Base-by-base conservation (phyloP, 2,329 filamentous ascomycete species). In the Alternaria ventricosa region DNA sequence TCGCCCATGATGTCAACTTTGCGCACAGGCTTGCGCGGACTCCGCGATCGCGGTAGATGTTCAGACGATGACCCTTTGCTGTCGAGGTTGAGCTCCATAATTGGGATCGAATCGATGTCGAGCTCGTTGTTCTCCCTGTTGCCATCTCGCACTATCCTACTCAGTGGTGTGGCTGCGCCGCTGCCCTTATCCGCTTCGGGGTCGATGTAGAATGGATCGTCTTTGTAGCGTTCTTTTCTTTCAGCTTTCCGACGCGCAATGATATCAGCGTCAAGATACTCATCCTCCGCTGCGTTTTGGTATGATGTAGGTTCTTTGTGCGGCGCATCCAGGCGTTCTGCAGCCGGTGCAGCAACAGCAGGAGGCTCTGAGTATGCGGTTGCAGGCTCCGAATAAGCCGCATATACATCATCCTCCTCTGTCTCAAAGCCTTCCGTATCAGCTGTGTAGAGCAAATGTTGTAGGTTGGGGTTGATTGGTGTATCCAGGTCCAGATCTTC, bases 171-270 rank as follows among this genome's bases (percentile, higher is more conserved):
- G 0, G 91, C 90, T 6, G 87, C 87, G 33, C 88, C 88, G 5
- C 88, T 88, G 28, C 84, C 84, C 36, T 66, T 60, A 25, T 84
- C 84, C 10, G 66, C 72, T 41, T 82, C 82, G 8, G 82, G 80
- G 23, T 84, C 85, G 74, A 99, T 98, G 76, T 99, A 99, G 79
- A 97, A 99, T 1, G 96, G 96, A 73, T 99, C 96, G 75, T 98
- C 95, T 70, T 88, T 92, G 78, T 97, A 93, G 60, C 93, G 88
- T 76, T 97, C 94, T 60, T 87, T 82, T 11, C 94, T 87, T 75
- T 97, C 93, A 5, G 90, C 88, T 71, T 90, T 92, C 66, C 92
- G 87, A 66, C 89, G 86, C 5, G 92, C 91, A 45, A 92, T 78
- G 50, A 93, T 92, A 71, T 93, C 90, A 1, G 90, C 84, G 65